Evolutionary conservation across 345 rosid species (phyloP).

Genomic region (Arabidopsis thaliana): TAIR10.1 NC_003076.8:16429001-16429500

Average conservation of each 20-base stretch:
- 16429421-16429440: conserved; percentile 17
- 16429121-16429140: conserved; percentile 4
- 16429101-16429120: conserved; percentile 1
- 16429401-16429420: conserved; percentile 15
- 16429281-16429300: neutral
- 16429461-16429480: conserved; percentile 18
- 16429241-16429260: conserved; percentile 18
- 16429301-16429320: conserved; percentile 13
- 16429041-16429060: conserved; percentile 37
- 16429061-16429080: conserved; percentile 29
- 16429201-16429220: neutral
- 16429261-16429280: conserved; percentile 29
- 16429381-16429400: neutral
- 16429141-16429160: neutral
- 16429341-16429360: conserved; percentile 11
- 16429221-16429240: conserved; percentile 25
- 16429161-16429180: conserved; percentile 4
- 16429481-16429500: conserved; percentile 19
- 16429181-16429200: conserved; percentile 16
- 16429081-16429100: conserved; percentile 21
- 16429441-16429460: conserved; percentile 11
- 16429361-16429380: conserved; percentile 17
- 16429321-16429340: conserved; percentile 27
- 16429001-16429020: conserved; percentile 38
- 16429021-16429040: conserved; percentile 38